Evolutionary conservation across 139 green algal genomes (phyloP), one percentile per base, ranked within the genome.

Genomic region (Chlorella vulgaris): DNA sequence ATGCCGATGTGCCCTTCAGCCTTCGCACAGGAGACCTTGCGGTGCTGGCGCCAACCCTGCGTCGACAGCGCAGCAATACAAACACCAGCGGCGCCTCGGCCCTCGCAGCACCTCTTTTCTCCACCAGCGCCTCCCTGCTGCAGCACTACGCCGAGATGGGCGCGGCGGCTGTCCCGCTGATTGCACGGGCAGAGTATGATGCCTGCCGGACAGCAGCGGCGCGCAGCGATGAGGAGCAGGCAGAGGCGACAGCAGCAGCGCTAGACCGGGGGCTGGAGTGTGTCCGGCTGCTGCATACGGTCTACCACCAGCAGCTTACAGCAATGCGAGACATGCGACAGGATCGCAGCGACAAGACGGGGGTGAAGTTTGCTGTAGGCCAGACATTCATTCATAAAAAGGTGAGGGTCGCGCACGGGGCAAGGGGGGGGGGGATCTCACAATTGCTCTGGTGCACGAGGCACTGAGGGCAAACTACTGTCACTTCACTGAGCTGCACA

Each of bases 381-480:
- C 63, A 80, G 15, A 77, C 84, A 8, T 87, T 87, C 53, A 33
- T 62, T 13, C 77, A 87, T 22, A 81, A 84, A 21, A 81, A 79
- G 71, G 71, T 77, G 70, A 4, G 70, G 7, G n/a, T n/a, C n/a
- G n/a, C n/a, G 33, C 35, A 38, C 15, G 18, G 26, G 7, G 19
- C 51, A 62, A n/a, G 19, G 67, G 1, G 67, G 26, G 67, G 38
- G 63, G 5, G 4, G 33, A 31, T 5, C 29, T 29, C 7, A 31
- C 5, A 40, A 15, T 40, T 15, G 4, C 63, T 70, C 33, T 70
- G 7, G n/a, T n/a, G n/a, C n/a, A n/a, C 18, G 29, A n/a, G 53
- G n/a, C n/a, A n/a, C n/a, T n/a, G n/a, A n/a, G n/a, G n/a, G n/a
- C n/a, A n/a, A n/a, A n/a, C n/a, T n/a, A n/a, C n/a, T n/a, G n/a